Conservation (phyloP, 2,329 filamentous ascomycete species). For the Salinomyces thailandicus region DNA sequence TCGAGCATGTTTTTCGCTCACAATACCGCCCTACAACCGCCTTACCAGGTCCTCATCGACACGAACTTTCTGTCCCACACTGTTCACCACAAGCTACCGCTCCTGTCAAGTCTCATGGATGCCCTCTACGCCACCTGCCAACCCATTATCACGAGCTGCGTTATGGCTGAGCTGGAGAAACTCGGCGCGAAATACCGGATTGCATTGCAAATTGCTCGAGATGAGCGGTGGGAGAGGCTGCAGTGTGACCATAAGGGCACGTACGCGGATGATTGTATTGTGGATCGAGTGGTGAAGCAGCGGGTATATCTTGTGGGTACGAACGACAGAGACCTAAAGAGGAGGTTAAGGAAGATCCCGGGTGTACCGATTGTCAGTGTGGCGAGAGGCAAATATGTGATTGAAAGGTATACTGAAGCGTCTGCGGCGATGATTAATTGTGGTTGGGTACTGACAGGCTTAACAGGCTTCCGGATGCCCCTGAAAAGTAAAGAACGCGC, state of each 20-base stretch:
- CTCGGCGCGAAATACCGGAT: constrained; percentile 81
- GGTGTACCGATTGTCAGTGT: constrained; percentile 71
- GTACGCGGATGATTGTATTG: constrained; percentile 73
- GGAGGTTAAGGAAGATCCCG: constrained; percentile 71
- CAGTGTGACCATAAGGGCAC: constrained; percentile 85
- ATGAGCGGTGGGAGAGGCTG: constrained; percentile 77
- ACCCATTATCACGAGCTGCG: constrained; percentile 75
- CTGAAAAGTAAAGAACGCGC: constrained; percentile 3
- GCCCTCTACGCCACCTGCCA: constrained; percentile 84
- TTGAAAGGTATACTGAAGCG: no score
- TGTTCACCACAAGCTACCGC: constrained; percentile 78
- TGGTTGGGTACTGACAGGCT: no score
- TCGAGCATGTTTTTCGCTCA: constrained; percentile 72
- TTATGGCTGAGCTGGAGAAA: constrained; percentile 79
- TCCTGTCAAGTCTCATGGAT: constrained; percentile 87
- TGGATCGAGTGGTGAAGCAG: constrained; percentile 36
- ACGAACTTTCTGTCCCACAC: constrained; percentile 89
- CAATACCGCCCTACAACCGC: constrained; percentile 76
- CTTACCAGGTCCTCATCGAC: constrained; percentile 71
- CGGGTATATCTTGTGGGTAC: constrained; percentile 40
- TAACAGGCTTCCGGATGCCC: constrained; percentile 8
- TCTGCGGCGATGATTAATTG: no score
- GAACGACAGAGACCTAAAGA: constrained; percentile 69
- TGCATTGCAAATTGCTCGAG: constrained; percentile 72
- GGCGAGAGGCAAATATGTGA: constrained; percentile 81